phyloP scores from a whole-genome alignment of 2,329 filamentous ascomycete genomes.

The Sporothrix pseudoabietina region DNA sequence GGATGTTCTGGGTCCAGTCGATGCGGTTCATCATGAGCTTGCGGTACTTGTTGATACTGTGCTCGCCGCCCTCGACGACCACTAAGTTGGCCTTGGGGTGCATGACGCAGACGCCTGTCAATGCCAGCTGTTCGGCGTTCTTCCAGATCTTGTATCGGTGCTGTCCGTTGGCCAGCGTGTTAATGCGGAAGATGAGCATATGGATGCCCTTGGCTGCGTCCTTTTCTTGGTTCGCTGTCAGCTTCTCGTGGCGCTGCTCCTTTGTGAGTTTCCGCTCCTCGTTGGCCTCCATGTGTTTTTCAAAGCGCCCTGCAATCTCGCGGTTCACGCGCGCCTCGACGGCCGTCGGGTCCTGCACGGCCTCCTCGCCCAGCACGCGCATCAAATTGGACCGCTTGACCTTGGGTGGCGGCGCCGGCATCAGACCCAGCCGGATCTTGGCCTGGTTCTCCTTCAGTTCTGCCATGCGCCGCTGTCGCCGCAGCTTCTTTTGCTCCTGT shows the following conservation, averaged over 20 bases:
- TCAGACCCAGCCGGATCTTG: conserved; percentile 87
- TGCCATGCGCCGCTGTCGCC: conserved; percentile 85
- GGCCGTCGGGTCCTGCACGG: conserved; percentile 93
- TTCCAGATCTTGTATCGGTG: conserved; percentile 91
- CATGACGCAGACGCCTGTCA: conserved; percentile 90
- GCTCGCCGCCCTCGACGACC: conserved; percentile 85
- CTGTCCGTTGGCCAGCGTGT: conserved; percentile 85
- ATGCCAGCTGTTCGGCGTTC: conserved; percentile 84
- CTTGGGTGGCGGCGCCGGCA: conserved; percentile 88
- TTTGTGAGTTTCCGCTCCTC: conserved; percentile 85
- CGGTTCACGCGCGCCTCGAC: conserved; percentile 92
- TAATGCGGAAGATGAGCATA: conserved; percentile 85
- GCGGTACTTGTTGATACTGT: conserved; percentile 81
- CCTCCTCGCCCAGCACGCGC: conserved; percentile 89
- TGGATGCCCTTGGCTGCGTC: conserved; percentile 86
- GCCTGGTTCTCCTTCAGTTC: conserved; percentile 95
- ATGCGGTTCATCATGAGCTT: conserved; percentile 94
- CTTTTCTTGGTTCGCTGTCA: conserved; percentile 78
- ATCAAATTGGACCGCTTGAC: conserved; percentile 98
- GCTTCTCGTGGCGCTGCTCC: conserved; percentile 82
- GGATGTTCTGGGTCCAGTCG: conserved; percentile 88
- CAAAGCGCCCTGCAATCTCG: conserved; percentile 84
- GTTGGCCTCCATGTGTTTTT: conserved; percentile 76
- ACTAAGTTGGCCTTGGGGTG: conserved; percentile 87
- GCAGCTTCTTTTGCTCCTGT: conserved; percentile 88